A percentile compares a stretch with the other conserved stretches of the same genome.
These are phyloP conservation scores for Fraxinus greggii DNA, from an alignment of 305 asterid genomes.

Conservation along the genomic window DNA sequence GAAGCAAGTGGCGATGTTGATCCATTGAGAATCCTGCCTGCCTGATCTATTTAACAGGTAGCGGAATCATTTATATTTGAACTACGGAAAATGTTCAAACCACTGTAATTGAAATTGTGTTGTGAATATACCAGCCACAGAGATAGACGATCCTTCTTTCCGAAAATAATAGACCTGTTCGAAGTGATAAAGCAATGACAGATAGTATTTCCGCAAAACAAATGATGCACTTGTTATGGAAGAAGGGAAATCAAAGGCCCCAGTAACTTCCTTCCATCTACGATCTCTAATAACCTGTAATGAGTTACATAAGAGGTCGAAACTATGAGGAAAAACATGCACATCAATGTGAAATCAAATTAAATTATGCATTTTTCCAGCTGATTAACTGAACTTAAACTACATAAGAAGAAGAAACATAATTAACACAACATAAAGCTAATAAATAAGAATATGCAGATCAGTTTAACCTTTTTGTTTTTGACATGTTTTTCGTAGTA, in stretches of 20 bases:
- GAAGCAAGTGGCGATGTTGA: slow-evolving; percentile 38
- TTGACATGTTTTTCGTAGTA: neutral
- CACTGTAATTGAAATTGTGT: slow-evolving; percentile 12
- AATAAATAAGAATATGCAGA: neutral
- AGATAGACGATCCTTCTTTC: slow-evolving; percentile 57
- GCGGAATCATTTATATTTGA: slow-evolving; percentile 13
- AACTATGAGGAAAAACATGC: neutral
- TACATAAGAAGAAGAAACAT: neutral
- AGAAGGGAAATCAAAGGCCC: slow-evolving; percentile 76
- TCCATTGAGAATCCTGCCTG: slow-evolving; percentile 33
- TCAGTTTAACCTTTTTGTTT: neutral
- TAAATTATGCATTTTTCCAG: neutral
- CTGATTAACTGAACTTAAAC: neutral
- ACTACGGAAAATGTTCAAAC: slow-evolving; percentile 18
- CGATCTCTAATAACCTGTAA: slow-evolving; percentile 79
- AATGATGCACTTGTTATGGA: slow-evolving; percentile 81
- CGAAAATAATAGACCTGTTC: slow-evolving; percentile 94
- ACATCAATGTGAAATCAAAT: neutral
- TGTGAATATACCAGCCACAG: slow-evolving; percentile 41
- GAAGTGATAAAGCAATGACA: slow-evolving; percentile 81
- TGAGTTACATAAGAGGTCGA: slow-evolving; percentile 10
- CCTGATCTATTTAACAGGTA: slow-evolving; percentile 39
- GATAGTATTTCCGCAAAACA: slow-evolving; percentile 73
- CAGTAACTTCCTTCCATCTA: slow-evolving; percentile 83
- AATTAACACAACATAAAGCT: slow-evolving; percentile 3